A percentile compares a stretch with the other conserved stretches of the same genome.
These are phyloP conservation scores for Solanum ossicruentum DNA, from an alignment of 257 asterid genomes.

Conservation along the genomic window DNA sequence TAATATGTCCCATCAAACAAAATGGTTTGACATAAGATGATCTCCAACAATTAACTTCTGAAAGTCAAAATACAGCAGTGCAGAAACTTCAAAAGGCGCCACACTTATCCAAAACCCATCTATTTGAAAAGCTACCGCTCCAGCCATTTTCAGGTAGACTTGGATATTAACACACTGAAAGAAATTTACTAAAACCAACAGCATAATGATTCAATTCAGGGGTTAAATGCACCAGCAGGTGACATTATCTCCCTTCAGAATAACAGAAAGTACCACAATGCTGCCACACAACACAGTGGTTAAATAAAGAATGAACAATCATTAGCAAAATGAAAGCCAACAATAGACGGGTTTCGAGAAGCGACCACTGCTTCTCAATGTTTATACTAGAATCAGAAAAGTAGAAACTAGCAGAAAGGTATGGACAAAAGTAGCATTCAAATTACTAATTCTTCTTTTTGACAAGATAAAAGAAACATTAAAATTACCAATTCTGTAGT, in stretches of 20 bases:
- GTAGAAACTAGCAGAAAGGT: background rate
- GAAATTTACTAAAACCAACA: background rate
- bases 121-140: background rate
- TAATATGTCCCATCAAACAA: background rate
- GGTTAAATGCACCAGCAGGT: background rate
- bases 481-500: background rate
- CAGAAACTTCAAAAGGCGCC: background rate
- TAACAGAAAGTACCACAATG: background rate
- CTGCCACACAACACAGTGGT: background rate
- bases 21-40: background rate
- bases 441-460: no score
- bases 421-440: background rate
- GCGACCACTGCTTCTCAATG: background rate
- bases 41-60: background rate
- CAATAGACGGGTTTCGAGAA: background rate
- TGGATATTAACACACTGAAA: background rate
- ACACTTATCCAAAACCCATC: background rate
- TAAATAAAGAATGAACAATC: background rate
- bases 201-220: background rate
- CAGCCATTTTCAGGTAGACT: background rate
- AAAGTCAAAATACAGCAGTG: background rate
- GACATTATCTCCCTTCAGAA: background rate
- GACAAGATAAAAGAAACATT: no score
- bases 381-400: background rate
- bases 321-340: background rate